A percentile compares a stretch with the other conserved stretches of the same genome.
These are phyloP conservation scores for Diaporthe destruens DNA, from an alignment of 2,329 filamentous ascomycete genomes.

Conservation along the genomic window DNA sequence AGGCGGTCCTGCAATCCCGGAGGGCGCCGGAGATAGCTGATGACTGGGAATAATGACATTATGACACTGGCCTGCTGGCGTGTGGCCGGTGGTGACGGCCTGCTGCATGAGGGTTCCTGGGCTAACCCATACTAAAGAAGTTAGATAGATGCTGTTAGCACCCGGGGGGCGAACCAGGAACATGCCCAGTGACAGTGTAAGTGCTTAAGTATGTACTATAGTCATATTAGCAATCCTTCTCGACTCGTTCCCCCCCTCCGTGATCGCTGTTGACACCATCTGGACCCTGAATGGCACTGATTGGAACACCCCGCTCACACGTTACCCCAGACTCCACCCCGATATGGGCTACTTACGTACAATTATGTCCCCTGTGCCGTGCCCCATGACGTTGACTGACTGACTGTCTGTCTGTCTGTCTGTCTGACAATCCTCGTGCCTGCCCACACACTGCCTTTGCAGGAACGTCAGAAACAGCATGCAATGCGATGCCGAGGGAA, in stretches of 20 bases:
- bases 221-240: constrained; percentile 17
- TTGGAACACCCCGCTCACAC: constrained; percentile 33
- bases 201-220: neutral
- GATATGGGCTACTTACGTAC: constrained; percentile 34
- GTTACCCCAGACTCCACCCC: constrained; percentile 34
- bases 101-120: neutral
- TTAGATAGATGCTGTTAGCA: neutral
- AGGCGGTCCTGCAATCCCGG: constrained; percentile 28
- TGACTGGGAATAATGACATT: constrained; percentile 37
- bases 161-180: neutral
- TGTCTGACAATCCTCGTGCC: neutral
- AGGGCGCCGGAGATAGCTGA: constrained; percentile 39
- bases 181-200: no score
- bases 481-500: neutral
- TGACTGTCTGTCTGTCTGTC: no score
- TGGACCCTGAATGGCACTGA: constrained; percentile 32
- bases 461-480: neutral
- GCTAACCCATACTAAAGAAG: neutral
- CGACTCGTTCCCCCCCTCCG: neutral
- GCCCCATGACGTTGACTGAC: constrained; percentile 28
- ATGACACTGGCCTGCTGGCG: constrained; percentile 8
- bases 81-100: neutral
- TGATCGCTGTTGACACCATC: constrained; percentile 30
- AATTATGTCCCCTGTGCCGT: constrained; percentile 4
- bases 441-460: neutral